phyloP scores from a whole-genome alignment of 805 yeast species.

The Saturnispora diversa region DNA sequence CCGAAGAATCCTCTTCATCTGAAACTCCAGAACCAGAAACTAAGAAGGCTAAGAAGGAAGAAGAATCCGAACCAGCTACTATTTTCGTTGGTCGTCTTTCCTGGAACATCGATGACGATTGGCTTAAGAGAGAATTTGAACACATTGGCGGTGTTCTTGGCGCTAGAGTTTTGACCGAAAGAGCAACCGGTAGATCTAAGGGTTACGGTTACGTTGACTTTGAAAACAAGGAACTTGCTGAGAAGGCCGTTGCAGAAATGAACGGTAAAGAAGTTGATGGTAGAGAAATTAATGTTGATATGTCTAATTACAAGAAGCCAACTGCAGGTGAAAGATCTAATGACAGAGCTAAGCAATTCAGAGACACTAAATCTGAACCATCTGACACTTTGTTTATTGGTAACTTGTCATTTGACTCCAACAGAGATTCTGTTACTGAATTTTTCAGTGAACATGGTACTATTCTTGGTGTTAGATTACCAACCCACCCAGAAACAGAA shows the following conservation, averaged over 20 bases:
- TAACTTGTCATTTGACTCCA: conserved; percentile 85
- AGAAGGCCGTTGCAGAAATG: conserved; percentile 73
- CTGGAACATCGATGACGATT: conserved; percentile 93
- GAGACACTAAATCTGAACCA: conserved; percentile 87
- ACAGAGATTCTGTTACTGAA: conserved; percentile 69
- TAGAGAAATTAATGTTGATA: conserved; percentile 88
- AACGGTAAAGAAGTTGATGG: conserved; percentile 97
- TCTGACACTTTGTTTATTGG: conserved; percentile 95
- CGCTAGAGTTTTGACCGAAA: conserved; percentile 92
- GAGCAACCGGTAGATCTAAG: conserved; percentile 76
- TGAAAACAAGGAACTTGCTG: conserved; percentile 66
- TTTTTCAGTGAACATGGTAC: conserved; percentile 72
- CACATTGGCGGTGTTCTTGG: conserved; percentile 68
- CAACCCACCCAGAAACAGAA: conserved; percentile 97
- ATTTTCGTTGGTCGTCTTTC: conserved; percentile 95
- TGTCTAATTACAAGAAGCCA: conserved; percentile 69
- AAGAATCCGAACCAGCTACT: conserved; percentile 65
- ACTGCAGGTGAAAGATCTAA: conserved; percentile 42
- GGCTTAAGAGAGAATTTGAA: conserved; percentile 85
- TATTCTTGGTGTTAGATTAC: conserved; percentile 84
- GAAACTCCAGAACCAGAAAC: conserved; percentile 32
- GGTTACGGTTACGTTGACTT: conserved; percentile 98
- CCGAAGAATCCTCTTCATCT: conserved; percentile 25
- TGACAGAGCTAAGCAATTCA: conserved; percentile 83
- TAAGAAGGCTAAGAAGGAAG: conserved; percentile 42